Evolutionary conservation across 1,284 basidiomycete genomes (phyloP).

Genomic region (Ceratobasidium sp.): DNA sequence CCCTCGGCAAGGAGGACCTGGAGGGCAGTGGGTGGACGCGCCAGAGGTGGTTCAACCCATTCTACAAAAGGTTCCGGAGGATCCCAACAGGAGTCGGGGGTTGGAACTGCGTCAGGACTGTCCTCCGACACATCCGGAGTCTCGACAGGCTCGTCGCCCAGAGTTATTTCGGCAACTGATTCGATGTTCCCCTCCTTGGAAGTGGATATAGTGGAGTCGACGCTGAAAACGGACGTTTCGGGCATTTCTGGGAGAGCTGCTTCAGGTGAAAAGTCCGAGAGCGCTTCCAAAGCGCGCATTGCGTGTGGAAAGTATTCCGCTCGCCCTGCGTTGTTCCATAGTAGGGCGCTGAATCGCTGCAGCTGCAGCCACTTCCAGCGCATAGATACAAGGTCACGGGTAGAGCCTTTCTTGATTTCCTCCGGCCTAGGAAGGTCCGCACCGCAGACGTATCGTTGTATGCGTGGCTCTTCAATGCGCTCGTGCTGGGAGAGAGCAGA

Average conservation of each 20-base stretch:
- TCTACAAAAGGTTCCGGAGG: conserved; percentile 6
- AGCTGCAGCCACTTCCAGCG: conserved; percentile 39
- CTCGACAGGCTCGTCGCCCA: not conserved
- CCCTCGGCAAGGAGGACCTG: conserved; percentile 29
- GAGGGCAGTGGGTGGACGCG: not conserved
- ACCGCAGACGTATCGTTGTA: conserved; percentile 35
- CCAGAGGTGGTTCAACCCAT: conserved; percentile 7
- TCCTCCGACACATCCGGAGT: not conserved
- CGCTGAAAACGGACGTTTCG: not conserved
- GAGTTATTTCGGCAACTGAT: not conserved
- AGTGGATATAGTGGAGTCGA: not conserved
- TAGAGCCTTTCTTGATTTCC: conserved; percentile 4
- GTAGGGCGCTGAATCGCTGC: conserved; percentile 23
- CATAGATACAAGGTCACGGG: conserved; percentile 15
- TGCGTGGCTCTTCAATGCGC: conserved; percentile 10
- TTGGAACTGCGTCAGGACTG: no score
- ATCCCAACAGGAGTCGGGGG: not conserved
- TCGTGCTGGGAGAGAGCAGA: conserved; percentile 25
- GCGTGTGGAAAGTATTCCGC: conserved; percentile 35
- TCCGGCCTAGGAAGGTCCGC: conserved; percentile 6
- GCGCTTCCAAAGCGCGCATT: conserved; percentile 20
- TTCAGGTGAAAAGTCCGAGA: conserved; percentile 22
- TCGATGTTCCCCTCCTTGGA: not conserved
- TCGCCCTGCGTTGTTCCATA: conserved; percentile 17
- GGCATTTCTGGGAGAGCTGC: conserved; percentile 2